phyloP scores from a whole-genome alignment of 768 basidiomycete genomes.

The Lyophyllum semitale region DNA sequence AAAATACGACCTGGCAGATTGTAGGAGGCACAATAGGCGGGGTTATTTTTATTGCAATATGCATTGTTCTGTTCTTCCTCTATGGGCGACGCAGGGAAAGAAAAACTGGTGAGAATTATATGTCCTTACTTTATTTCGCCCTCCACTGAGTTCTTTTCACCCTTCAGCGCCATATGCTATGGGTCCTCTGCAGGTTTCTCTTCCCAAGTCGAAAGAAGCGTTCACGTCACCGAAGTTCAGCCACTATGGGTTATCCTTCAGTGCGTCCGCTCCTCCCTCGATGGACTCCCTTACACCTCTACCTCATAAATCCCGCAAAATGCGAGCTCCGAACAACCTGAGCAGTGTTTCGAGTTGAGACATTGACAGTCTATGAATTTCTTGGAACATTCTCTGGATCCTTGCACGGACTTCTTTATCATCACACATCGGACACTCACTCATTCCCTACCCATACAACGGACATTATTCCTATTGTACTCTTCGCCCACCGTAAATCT shows the following conservation, averaged over 20 bases:
- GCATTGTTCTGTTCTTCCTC: not conserved
- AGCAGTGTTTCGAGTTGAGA: not conserved
- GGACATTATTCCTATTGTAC: not conserved
- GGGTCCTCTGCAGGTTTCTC: conserved; percentile 26
- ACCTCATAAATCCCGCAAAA: conserved; percentile 6
- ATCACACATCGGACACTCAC: not conserved
- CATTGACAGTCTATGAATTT: not conserved
- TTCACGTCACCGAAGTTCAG: conserved; percentile 31
- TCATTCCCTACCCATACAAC: not conserved
- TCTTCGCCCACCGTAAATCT: not conserved
- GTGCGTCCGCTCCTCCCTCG: conserved; percentile 16
- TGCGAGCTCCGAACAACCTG: not conserved
- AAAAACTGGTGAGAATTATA: not conserved
- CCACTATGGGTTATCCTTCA: conserved; percentile 29
- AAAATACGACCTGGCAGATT: not conserved
- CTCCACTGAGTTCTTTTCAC: not conserved
- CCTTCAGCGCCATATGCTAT: conserved; percentile 16
- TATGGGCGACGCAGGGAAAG: conserved; percentile 4
- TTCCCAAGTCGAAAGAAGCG: conserved; percentile 30
- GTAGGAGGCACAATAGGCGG: conserved; percentile 15
- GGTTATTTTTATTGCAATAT: conserved; percentile 3
- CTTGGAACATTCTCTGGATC: not conserved
- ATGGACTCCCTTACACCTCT: conserved; percentile 16
- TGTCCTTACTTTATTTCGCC: not conserved
- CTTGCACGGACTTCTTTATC: not conserved